A percentile compares a stretch with the other conserved stretches of the same genome.
Conservation (phyloP, 768 basidiomycete species). For the Neoboletus subvelutipes region DNA sequence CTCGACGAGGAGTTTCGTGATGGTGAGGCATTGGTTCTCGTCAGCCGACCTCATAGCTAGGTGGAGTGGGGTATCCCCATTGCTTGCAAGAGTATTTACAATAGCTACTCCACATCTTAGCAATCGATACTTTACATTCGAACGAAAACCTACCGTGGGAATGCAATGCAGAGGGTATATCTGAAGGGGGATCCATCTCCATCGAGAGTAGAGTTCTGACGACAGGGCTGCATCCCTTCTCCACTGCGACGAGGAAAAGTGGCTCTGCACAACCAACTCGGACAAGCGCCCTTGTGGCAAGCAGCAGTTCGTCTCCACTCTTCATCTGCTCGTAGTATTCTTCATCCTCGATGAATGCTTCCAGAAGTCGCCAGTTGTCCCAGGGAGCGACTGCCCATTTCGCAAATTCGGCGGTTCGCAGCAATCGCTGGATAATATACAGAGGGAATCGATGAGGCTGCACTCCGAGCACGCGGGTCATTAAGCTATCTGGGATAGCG, state of each 20-base stretch:
- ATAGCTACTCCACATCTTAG: neutral
- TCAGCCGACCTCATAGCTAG: neutral
- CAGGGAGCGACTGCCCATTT: neutral
- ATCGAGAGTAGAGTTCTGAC: neutral
- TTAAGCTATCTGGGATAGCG: neutral
- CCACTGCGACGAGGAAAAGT: conserved; percentile 7
- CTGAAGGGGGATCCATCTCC: neutral
- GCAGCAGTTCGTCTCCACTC: neutral
- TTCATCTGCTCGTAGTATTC: neutral
- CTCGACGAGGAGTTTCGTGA: neutral
- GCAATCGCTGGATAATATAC: neutral
- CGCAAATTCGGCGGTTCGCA: neutral
- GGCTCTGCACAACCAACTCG: neutral
- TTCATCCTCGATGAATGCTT: neutral
- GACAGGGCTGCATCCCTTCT: neutral
- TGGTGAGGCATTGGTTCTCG: conserved; percentile 1
- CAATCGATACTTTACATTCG: rapidly evolving
- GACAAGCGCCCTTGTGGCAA: neutral
- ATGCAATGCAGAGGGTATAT: neutral
- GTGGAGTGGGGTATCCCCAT: conserved; percentile 13
- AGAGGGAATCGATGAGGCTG: conserved; percentile 5
- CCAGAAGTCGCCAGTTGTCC: conserved; percentile 4
- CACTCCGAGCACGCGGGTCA: neutral
- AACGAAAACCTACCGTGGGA: neutral
- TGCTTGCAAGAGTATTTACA: neutral